Evolutionary conservation across 176 grass and related monocot species (phyloP), one percentile per base, ranked within the genome.

Genomic region (Zoysia japonica): DNA sequence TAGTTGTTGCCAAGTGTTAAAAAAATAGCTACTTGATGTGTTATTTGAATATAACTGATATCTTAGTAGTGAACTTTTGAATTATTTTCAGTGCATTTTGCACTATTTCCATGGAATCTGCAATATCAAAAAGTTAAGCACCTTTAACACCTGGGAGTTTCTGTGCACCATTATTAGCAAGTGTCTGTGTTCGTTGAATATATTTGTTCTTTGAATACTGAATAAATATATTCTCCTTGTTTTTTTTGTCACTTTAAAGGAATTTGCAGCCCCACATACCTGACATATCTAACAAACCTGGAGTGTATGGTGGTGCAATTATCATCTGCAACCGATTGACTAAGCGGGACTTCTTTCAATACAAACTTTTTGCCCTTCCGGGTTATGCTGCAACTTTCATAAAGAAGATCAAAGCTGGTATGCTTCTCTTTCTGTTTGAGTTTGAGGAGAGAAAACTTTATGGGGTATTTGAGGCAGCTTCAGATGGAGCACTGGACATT

Each of bases 351-450:
- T 85, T 80, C 79, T 82, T 88, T 17, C 43, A 85, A 41, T 62
- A 56, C 44, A 86, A 88, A 71, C 63, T 83, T 80, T 88, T 91
- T 76, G 65, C 44, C 35, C 83, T 91, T 85, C 89, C 86, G 14
- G 80, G 48, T 36, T 82, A 70, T 70, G 86, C 75, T 64, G 61
- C 82, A 79, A 51, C 77, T 41, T 91, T 88, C 69, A 63, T 88
- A 79, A 85, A 88, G 82, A 91, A 85, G 52, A 82, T 91, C 66
- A 91, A 80, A 85, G 86, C 82, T 91, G 89, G 89, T 77, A 91
- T 91, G 82, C 75, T 91, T 78, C 83, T 91, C 51, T 91, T 91
- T 83, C 80, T 91, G 61, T 88, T 85, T 76, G 89, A 85, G 56
- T 60, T 65, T 62, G 79, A 85, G 43, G 82, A 88, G 43, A 91